Conservation (phyloP, 345 rosid genomes). For the Eucalyptus dawsonii region DNA sequence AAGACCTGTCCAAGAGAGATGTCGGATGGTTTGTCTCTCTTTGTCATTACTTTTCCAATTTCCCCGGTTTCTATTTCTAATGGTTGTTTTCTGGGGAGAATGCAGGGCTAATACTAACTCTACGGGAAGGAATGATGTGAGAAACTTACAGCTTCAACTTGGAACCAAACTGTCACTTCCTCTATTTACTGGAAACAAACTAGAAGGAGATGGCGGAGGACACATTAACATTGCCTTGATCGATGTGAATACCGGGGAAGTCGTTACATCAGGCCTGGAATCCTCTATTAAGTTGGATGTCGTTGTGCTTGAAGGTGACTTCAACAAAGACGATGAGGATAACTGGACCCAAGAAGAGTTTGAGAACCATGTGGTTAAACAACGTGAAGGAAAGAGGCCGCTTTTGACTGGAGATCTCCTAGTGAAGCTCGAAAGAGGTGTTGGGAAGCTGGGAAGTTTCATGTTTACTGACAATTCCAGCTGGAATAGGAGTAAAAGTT, state of each 20-base stretch:
- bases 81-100: background rate
- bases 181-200: background rate
- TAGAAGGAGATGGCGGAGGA: background rate
- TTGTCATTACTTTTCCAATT: background rate
- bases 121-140: background rate
- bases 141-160: background rate
- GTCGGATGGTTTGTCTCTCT: background rate
- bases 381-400: slow-evolving; percentile 29
- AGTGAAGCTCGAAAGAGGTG: slow-evolving; percentile 20
- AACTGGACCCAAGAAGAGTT: background rate
- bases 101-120: background rate
- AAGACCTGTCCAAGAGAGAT: background rate
- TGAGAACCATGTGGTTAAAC: slow-evolving; percentile 14
- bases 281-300: slow-evolving; percentile 14
- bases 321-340: slow-evolving; percentile 13
- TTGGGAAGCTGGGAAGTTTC: slow-evolving; percentile 17
- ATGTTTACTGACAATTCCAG: slow-evolving; percentile 27
- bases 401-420: slow-evolving; percentile 23
- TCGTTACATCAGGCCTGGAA: slow-evolving; percentile 19
- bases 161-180: background rate
- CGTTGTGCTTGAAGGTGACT: slow-evolving; percentile 31
- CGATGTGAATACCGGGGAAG: slow-evolving; percentile 5
- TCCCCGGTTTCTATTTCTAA: background rate
- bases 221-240: background rate
- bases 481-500: slow-evolving; percentile 29